Evolutionary conservation across 75 land plant species (phyloP).

Genomic region (Adiantum capillusveneris): DNA sequence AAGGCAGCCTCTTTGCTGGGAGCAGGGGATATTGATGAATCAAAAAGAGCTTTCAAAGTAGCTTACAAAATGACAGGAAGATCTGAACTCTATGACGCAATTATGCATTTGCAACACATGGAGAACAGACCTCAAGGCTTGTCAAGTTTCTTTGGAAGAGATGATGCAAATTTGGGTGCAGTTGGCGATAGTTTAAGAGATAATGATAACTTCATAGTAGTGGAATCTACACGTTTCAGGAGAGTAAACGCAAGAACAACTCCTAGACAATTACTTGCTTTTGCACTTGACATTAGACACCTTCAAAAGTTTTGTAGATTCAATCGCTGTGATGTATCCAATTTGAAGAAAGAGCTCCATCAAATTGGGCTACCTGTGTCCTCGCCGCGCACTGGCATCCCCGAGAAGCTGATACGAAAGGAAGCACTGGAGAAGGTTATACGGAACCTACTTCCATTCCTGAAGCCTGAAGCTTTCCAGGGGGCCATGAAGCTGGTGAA

Average conservation of each 20-base stretch:
- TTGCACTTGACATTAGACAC: constrained; percentile 65
- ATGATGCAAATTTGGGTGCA: constrained; percentile 16
- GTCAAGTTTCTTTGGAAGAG: constrained; percentile 18
- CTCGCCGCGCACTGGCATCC: constrained; percentile 42
- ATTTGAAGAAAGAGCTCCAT: constrained; percentile 48
- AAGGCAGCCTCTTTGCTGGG: constrained; percentile 83
- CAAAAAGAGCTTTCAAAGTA: constrained; percentile 79
- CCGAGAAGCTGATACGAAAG: constrained; percentile 78
- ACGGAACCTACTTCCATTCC: constrained; percentile 46
- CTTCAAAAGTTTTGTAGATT: constrained; percentile 79
- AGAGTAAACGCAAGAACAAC: constrained; percentile 59
- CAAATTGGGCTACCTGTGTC: constrained; percentile 49
- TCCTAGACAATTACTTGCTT: constrained; percentile 47
- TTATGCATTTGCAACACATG: constrained; percentile 66
- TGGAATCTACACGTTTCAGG: constrained; percentile 58
- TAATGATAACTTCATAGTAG: constrained; percentile 18
- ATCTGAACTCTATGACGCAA: constrained; percentile 86
- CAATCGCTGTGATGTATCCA: constrained; percentile 50
- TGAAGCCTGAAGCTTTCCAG: constrained; percentile 85
- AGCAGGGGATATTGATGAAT: constrained; percentile 86
- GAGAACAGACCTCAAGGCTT: constrained; percentile 42
- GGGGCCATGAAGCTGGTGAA: constrained; percentile 79
- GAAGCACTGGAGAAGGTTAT: constrained; percentile 69
- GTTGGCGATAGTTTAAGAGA: constrained; percentile 16
- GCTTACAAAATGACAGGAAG: constrained; percentile 94